phyloP scores from a whole-genome alignment of 257 asterid species.

The Ajuga chamaepitys region DNA sequence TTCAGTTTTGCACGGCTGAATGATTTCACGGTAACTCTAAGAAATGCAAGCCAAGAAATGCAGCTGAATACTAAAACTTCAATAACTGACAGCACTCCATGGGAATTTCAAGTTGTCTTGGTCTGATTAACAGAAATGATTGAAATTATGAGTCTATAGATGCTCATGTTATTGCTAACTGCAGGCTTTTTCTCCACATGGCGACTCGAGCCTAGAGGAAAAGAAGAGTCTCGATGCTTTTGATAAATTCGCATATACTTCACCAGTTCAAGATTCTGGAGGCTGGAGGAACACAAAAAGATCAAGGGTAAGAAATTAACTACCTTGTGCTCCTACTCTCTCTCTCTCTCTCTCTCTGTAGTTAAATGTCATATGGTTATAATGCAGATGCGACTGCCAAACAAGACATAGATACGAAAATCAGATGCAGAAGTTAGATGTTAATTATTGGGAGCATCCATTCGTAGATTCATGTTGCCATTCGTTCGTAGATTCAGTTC shows the following conservation, averaged over 20 bases:
- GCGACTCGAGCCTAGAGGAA: constrained; percentile 21
- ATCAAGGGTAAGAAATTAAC: constrained; percentile 47
- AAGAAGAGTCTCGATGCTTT: constrained; percentile 25
- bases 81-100: no score
- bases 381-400: constrained; percentile 80
- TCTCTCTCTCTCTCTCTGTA: neutral
- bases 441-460: neutral
- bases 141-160: neutral
- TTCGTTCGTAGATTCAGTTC: no score
- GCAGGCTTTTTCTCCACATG: constrained; percentile 43
- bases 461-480: neutral
- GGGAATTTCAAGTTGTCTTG: neutral
- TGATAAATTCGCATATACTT: constrained; percentile 48
- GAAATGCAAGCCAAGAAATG: neutral
- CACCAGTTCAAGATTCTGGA: constrained; percentile 49
- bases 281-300: constrained; percentile 71
- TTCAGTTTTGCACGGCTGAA: neutral
- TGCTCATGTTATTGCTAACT: constrained; percentile 8
- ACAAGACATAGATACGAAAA: constrained; percentile 24
- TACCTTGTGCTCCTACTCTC: neutral
- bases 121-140: neutral
- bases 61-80: neutral
- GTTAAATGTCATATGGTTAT: neutral
- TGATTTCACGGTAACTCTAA: neutral
- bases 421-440: constrained; percentile 1